phyloP scores from a whole-genome alignment of 2,329 filamentous ascomycete species.

The Colletotrichum sp. region DNA sequence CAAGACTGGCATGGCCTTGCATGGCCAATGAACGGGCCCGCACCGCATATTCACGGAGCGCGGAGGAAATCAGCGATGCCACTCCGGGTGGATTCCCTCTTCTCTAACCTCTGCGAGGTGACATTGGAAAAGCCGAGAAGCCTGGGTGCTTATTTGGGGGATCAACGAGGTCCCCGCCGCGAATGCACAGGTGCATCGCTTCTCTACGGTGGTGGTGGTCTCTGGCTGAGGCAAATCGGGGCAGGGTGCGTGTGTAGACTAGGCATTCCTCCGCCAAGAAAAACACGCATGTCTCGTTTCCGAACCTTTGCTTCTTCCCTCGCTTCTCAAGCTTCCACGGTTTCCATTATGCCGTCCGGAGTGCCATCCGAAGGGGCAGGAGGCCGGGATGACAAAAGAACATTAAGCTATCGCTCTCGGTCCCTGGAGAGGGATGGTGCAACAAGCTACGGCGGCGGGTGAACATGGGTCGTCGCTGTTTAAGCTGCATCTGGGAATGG shows the following conservation, averaged over 20 bases:
- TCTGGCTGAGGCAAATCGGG: not conserved
- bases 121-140: not conserved
- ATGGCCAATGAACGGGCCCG: not conserved
- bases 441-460: not conserved
- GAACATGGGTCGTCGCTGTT: not conserved
- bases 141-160: not conserved
- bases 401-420: not conserved
- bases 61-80: not conserved
- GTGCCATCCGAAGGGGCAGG: not conserved
- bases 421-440: not conserved
- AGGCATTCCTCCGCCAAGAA: not conserved
- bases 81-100: not conserved
- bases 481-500: not conserved
- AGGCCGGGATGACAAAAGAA: not conserved
- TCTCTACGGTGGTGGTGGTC: not conserved
- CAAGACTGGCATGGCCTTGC: not conserved
- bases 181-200: not conserved
- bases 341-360: not conserved
- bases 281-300: not conserved
- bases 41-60: not conserved
- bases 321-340: not conserved
- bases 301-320: not conserved
- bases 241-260: not conserved
- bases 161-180: not conserved
- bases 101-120: not conserved